phyloP scores from a whole-genome alignment of 2,329 filamentous ascomycete species.

The Calonectria pseudoturangicola region DNA sequence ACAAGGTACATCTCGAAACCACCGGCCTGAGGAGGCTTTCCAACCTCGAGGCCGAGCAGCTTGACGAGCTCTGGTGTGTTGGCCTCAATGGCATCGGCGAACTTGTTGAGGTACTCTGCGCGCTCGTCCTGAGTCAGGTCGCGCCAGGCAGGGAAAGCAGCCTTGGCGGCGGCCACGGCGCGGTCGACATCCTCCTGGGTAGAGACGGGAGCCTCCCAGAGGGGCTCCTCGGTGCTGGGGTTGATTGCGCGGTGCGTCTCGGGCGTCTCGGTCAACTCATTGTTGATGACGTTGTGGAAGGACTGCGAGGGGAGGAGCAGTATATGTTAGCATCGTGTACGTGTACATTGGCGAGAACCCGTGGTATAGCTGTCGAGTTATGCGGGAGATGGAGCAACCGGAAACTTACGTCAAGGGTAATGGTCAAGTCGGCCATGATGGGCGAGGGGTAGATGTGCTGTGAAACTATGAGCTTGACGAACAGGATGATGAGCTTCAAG shows the following conservation, averaged over 20 bases:
- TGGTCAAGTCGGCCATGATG: conserved; percentile 10
- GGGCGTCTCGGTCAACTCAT: conserved; percentile 45
- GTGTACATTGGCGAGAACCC: no score
- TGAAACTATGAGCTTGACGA: not conserved
- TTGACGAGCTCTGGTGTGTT: conserved; percentile 49
- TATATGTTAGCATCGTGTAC: not conserved
- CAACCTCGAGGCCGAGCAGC: conserved; percentile 51
- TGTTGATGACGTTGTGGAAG: conserved; percentile 59
- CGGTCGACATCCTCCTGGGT: conserved; percentile 55
- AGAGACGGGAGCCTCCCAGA: conserved; percentile 57
- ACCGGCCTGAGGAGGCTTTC: conserved; percentile 50
- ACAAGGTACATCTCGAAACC: conserved; percentile 41
- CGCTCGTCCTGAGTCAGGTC: conserved; percentile 53
- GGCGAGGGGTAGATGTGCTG: conserved; percentile 1
- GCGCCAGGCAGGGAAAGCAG: conserved; percentile 57
- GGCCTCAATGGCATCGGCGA: conserved; percentile 54
- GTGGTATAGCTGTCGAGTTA: no score
- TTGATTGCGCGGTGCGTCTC: conserved; percentile 51
- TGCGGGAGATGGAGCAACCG: no score
- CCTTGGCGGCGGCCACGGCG: conserved; percentile 54
- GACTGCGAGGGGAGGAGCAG: not conserved
- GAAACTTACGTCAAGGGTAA: conserved; percentile 18
- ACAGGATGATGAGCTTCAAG: not conserved
- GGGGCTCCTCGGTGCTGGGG: conserved; percentile 57
- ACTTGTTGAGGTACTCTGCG: conserved; percentile 47